A percentile compares a stretch with the other conserved stretches of the same genome.
These are phyloP conservation scores for Sporothrix pallida DNA, from an alignment of 2,329 filamentous ascomycete species.

Conservation along the genomic window DNA sequence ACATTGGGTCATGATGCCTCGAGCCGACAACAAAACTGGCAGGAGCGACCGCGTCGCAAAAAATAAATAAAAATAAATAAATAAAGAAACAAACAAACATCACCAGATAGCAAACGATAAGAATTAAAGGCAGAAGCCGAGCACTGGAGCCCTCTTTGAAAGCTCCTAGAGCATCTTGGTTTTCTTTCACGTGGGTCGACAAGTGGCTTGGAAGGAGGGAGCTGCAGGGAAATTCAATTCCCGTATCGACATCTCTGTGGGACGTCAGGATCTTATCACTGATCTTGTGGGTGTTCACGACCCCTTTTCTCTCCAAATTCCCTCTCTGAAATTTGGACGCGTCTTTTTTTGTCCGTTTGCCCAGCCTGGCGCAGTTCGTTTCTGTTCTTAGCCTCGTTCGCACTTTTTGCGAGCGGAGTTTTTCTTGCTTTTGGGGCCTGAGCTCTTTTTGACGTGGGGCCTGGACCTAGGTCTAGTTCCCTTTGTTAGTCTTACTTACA, in stretches of 20 bases:
- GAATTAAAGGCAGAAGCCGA: neutral
- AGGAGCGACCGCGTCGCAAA: neutral
- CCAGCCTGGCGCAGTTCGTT: conserved; percentile 27
- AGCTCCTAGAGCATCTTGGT: neutral
- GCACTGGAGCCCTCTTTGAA: neutral
- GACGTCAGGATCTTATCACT: neutral
- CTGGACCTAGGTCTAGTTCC: neutral
- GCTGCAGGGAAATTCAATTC: neutral
- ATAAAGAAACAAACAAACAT: neutral
- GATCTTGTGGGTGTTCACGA: neutral
- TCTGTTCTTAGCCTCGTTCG: conserved; percentile 2
- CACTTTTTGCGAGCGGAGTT: neutral
- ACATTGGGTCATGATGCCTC: neutral
- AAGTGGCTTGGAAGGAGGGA: conserved; percentile 21
- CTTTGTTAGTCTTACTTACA: conserved; percentile 15
- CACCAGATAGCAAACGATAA: neutral
- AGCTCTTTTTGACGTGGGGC: neutral
- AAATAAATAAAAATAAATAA: neutral
- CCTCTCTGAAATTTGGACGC: neutral
- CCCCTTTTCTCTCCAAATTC: neutral
- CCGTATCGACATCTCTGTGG: conserved; percentile 9
- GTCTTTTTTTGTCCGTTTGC: conserved; percentile 8
- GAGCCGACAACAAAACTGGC: neutral
- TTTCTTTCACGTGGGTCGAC: conserved; percentile 10
- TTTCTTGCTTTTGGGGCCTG: neutral